phyloP scores from a whole-genome alignment of 2,329 filamentous ascomycete genomes.

The Curvularia spicifera region DNA sequence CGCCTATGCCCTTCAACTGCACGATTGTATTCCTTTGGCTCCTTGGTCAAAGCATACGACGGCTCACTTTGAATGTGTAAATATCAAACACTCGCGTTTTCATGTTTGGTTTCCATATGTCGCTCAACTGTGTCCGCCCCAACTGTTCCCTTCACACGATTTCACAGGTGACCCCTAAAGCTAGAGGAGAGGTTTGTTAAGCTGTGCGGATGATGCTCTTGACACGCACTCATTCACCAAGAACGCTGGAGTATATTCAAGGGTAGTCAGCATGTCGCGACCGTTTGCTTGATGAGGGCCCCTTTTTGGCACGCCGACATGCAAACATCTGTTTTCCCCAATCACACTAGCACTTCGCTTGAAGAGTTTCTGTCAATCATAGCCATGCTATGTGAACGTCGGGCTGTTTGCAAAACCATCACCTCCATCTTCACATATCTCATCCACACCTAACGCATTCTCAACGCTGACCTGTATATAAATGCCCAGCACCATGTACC shows the following conservation, averaged over 20 bases:
- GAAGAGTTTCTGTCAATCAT: neutral
- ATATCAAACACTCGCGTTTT: neutral
- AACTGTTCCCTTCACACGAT: neutral
- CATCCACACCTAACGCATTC: conserved; percentile 2
- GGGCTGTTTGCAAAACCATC: conserved; percentile 17
- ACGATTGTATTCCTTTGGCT: neutral
- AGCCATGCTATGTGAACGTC: conserved; percentile 4
- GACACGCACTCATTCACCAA: neutral
- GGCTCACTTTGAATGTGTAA: neutral
- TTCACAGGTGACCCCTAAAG: neutral
- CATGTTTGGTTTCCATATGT: too few relatives aligned
- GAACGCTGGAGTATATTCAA: neutral
- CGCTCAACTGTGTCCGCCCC: neutral
- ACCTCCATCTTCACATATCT: conserved; percentile 24
- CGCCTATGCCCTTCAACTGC: neutral
- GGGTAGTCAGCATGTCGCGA: too few relatives aligned
- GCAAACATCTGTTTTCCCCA: conserved; percentile 14
- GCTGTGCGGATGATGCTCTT: neutral
- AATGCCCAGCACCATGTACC: neutral
- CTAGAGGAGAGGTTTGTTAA: neutral
- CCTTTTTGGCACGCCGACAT: neutral
- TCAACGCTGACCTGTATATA: conserved; percentile 5
- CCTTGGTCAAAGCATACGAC: neutral
- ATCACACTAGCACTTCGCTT: neutral
- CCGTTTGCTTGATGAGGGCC: conserved; percentile 5